Base-by-base conservation (phyloP, 257 asterid species). In the Agastache rugosa region DNA sequence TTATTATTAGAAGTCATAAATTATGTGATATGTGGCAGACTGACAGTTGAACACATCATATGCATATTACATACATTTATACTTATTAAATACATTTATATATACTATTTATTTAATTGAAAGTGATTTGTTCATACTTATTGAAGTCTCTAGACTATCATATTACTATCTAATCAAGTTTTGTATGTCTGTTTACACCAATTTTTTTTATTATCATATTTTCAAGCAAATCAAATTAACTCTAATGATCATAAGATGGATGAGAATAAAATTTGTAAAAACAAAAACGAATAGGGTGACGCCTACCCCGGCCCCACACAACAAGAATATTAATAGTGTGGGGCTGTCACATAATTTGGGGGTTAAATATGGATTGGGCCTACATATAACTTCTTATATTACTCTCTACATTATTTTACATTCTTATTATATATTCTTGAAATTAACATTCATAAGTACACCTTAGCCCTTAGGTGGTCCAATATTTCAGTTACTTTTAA, bases 391-490 rank as follows among this genome's bases (percentile, higher is more conserved):
- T 31, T 59, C 2, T 20, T 54, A 54, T 10, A 11, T 23, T 8
- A 56, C 25, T 51, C 11, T 0, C 16, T 0, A 6, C 29, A 59
- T 14, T 59, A 59, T 14, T 16, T 59, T 12, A 29, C 42, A 59
- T 29, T 62, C 48, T 62, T 35, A 62, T 29, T 17, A 62, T 17
- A 16, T n/a, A 37, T 9, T 62, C 6, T 10, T 31, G 15, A 29
- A 61, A 5, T 14, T 61, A 27, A 34, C 15, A 2, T 31, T n/a
- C 17, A 7, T 14, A 16, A 61, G n/a, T 37, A 4, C 67, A 61
- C 66, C 66, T 60, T 23, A 56, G 37, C 31, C 66, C 66, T 60
- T 23, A 56, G 37, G 37, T 56, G 37, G 63, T 25, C 39, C 63
- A 23, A 12, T 58, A 58, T 55, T 55, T 55, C 27, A 20, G 29